phyloP scores from a whole-genome alignment of 306 rosid species.

The Parietaria judaica region DNA sequence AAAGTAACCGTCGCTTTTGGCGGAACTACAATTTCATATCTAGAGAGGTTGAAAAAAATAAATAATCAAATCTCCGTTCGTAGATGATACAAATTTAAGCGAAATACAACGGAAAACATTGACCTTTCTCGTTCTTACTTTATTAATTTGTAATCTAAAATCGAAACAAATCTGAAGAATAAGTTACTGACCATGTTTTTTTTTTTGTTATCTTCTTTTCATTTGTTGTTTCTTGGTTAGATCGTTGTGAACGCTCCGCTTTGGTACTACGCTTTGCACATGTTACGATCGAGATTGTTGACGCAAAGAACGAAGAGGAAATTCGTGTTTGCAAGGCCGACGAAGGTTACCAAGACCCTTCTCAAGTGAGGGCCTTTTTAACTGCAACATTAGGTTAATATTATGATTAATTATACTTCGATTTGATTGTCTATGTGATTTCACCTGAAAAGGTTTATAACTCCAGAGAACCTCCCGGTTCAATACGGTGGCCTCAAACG shows the following conservation, averaged over 20 bases:
- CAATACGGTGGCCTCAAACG: constrained; percentile 78
- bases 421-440: constrained; percentile 4
- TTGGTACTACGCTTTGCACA: constrained; percentile 60
- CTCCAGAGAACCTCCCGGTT: constrained; percentile 64
- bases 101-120: too few relatives aligned
- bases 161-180: too few relatives aligned
- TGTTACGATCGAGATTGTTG: constrained; percentile 41
- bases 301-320: constrained; percentile 41
- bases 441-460: constrained; percentile 38
- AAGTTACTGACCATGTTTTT: too few relatives aligned
- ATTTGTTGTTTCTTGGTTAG: constrained; percentile 27
- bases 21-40: too few relatives aligned
- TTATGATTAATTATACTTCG: background rate
- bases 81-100: too few relatives aligned
- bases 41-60: too few relatives aligned
- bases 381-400: background rate
- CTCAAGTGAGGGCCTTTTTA: constrained; percentile 45
- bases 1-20: too few relatives aligned
- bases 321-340: constrained; percentile 55
- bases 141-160: too few relatives aligned
- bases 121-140: too few relatives aligned
- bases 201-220: background rate
- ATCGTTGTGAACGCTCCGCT: constrained; percentile 64
- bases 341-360: constrained; percentile 52
- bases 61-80: too few relatives aligned